Percentiles rank a stretch among this genome's conserved stretches.
Conservation (phyloP, 305 asterid genomes). For the Petunia hybrid region DNA sequence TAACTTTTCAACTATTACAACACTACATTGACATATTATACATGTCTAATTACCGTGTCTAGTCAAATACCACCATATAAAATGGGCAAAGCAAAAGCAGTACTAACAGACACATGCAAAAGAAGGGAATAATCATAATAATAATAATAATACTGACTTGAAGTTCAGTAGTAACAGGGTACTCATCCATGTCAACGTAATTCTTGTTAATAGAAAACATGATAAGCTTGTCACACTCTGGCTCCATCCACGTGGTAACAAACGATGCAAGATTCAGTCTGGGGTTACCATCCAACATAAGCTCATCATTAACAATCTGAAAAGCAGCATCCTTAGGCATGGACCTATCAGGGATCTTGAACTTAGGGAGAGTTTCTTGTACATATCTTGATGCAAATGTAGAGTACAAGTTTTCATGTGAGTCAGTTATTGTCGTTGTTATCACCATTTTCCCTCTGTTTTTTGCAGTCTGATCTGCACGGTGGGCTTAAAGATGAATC, state of each 20-base stretch:
- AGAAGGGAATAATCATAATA: not conserved
- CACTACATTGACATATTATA: not conserved
- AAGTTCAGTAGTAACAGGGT: slow-evolving; percentile 82
- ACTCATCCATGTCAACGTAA: slow-evolving; percentile 80
- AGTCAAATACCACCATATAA: too few species aligned
- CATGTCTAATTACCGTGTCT: too few species aligned
- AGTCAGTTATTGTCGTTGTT: slow-evolving; percentile 48
- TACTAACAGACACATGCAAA: not conserved
- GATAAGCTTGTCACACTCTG: slow-evolving; percentile 75
- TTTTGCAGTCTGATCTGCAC: not conserved
- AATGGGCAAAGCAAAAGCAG: not conserved
- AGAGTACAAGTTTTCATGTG: slow-evolving; percentile 52
- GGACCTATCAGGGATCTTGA: slow-evolving; percentile 55
- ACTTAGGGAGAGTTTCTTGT: slow-evolving; percentile 64
- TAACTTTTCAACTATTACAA: not conserved
- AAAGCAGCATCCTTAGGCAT: slow-evolving; percentile 86
- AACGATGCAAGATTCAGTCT: slow-evolving; percentile 75
- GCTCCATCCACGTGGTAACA: slow-evolving; percentile 89
- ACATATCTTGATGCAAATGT: slow-evolving; percentile 78
- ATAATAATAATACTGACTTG: slow-evolving; percentile 48
- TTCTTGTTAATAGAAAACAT: slow-evolving; percentile 68
- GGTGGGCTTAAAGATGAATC: too few species aligned
- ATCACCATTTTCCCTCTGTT: slow-evolving; percentile 46
- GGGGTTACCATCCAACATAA: slow-evolving; percentile 83
- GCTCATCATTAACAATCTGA: slow-evolving; percentile 72